These are phyloP conservation scores for Talaromyces nanjingensis DNA, from an alignment of 495 filamentous ascomycete genomes.

Conservation along the genomic window DNA sequence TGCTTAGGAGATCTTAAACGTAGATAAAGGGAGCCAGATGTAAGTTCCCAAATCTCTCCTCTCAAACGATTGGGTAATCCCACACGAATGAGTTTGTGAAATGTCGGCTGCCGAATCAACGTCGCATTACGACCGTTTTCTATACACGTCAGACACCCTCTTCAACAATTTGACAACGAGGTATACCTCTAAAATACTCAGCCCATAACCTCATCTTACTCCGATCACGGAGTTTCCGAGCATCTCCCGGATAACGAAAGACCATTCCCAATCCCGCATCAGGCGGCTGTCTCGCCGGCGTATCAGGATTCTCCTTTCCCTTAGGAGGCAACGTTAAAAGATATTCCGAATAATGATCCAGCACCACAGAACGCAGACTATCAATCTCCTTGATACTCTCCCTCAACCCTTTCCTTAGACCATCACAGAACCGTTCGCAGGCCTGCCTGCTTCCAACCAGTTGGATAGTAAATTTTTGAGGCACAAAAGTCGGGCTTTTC, in stretches of 20 bases:
- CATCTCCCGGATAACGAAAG: conserved; percentile 93
- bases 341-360: conserved; percentile 90
- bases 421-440: conserved; percentile 95
- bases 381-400: conserved; percentile 80
- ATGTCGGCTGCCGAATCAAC: conserved; percentile 87
- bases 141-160: conserved; percentile 15
- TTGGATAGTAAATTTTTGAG: conserved; percentile 82
- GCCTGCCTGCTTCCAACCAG: conserved; percentile 79
- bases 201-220: conserved; percentile 98
- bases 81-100: conserved; percentile 94
- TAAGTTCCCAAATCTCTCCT: conserved; percentile 94
- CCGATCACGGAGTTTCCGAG: conserved; percentile 86
- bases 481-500: conserved; percentile 48
- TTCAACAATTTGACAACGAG: background rate
- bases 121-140: conserved; percentile 94
- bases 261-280: conserved; percentile 90
- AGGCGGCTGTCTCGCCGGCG: conserved; percentile 57
- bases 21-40: conserved; percentile 82
- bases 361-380: conserved; percentile 67
- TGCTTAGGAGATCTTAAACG: conserved; percentile 78
- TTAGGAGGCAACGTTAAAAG: conserved; percentile 53
- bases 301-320: conserved; percentile 23
- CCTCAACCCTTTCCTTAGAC: conserved; percentile 79
- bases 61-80: conserved; percentile 88
- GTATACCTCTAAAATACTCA: conserved; percentile 75